Percentiles rank a stretch among this genome's conserved stretches.
Conservation (phyloP, 2,329 filamentous ascomycete genomes). For the Hirsutella rhossiliensis region DNA sequence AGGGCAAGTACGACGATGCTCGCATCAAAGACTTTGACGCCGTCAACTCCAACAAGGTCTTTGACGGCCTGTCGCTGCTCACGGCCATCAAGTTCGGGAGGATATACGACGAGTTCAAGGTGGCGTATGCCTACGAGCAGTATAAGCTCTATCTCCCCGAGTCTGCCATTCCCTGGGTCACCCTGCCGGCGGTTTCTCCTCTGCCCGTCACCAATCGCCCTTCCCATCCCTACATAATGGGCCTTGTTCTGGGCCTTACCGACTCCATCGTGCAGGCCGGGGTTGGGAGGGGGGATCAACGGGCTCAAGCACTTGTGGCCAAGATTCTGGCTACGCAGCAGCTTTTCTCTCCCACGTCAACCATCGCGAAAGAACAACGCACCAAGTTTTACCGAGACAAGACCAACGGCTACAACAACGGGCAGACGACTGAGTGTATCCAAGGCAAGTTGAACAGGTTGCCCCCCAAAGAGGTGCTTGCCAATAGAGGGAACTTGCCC, state of each 20-base stretch:
- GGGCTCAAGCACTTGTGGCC: not conserved
- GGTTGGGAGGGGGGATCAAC: not conserved
- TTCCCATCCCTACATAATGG: too few relatives aligned
- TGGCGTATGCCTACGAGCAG: not conserved
- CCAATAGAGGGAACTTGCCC: not conserved
- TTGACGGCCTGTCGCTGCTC: not conserved
- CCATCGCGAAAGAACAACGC: not conserved
- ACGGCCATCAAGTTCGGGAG: not conserved
- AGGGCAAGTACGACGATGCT: not conserved
- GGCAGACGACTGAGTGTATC: not conserved
- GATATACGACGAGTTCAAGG: not conserved
- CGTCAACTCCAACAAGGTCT: not conserved
- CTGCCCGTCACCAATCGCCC: too few relatives aligned
- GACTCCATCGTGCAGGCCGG: too few relatives aligned
- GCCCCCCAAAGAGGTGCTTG: not conserved
- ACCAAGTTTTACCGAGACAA: not conserved
- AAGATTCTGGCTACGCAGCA: not conserved
- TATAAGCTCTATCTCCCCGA: not conserved
- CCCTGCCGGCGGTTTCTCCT: not conserved
- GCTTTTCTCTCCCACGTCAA: not conserved
- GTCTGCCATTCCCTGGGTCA: not conserved
- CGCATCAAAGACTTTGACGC: not conserved
- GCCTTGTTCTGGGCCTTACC: too few relatives aligned
- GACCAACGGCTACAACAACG: not conserved
- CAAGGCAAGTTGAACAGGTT: not conserved